A percentile compares a stretch with the other conserved stretches of the same genome.
Conservation (phyloP, 225 moss, liverwort and hornwort genomes). For the Marchantia paleacea region DNA sequence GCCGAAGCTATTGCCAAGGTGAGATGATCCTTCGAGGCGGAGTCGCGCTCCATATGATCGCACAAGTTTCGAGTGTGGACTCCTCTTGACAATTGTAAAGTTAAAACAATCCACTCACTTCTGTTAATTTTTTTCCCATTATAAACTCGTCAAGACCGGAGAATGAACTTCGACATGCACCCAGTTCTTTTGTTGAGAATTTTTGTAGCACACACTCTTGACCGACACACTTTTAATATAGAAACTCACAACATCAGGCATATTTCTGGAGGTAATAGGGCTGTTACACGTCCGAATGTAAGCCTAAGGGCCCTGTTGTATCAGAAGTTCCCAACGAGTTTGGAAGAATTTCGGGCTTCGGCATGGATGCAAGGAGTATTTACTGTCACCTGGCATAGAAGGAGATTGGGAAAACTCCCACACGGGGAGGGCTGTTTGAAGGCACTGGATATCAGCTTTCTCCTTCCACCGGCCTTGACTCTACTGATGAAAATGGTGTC, state of each 20-base stretch:
- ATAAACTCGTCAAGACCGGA: not conserved
- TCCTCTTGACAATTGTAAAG: not conserved
- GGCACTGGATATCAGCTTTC: not conserved
- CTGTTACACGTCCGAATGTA: not conserved
- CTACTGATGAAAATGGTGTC: not conserved
- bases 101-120: not conserved
- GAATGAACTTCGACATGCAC: not conserved
- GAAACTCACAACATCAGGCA: not conserved
- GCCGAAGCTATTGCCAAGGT: conserved; percentile 14
- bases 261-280: conserved; percentile 4
- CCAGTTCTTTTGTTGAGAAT: not conserved
- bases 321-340: not conserved
- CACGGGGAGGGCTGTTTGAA: not conserved
- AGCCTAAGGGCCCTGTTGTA: not conserved
- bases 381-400: too few relatives aligned
- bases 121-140: not conserved
- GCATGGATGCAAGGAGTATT: not conserved
- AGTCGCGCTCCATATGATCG: not conserved
- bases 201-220: conserved; percentile 9
- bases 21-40: conserved; percentile 12
- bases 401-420: not conserved
- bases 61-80: not conserved
- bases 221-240: not conserved
- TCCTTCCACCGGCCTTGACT: not conserved
- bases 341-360: not conserved